Percentiles rank a stretch among this genome's conserved stretches.
phyloP scores from a whole-genome alignment of 2,329 filamentous ascomycete species.

The Dactylellina haptotyla region DNA sequence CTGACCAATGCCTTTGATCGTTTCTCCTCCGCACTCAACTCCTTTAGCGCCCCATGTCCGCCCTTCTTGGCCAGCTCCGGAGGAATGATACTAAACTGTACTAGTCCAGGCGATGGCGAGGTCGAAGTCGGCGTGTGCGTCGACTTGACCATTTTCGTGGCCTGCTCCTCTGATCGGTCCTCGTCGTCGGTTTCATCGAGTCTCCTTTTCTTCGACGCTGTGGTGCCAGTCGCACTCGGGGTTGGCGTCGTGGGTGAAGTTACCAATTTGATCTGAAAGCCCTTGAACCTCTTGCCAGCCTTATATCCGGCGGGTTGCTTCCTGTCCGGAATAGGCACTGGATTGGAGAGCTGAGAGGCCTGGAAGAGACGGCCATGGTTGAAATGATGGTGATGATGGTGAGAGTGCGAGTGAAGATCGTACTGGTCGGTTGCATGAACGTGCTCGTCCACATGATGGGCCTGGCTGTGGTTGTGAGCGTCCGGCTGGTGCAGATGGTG shows the following conservation, averaged over 20 bases:
- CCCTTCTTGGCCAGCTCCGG: slow-evolving; percentile 43
- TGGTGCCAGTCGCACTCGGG: slow-evolving; percentile 1
- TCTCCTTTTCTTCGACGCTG: slow-evolving; percentile 37
- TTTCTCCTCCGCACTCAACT: slow-evolving; percentile 47
- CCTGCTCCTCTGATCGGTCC: slow-evolving; percentile 13
- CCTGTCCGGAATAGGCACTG: slow-evolving; percentile 3
- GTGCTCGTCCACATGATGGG: background rate
- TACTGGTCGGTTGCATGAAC: background rate
- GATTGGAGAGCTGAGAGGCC: slow-evolving; percentile 14
- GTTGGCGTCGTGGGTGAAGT: slow-evolving; percentile 23
- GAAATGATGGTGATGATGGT: slow-evolving; percentile 22
- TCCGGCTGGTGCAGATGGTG: background rate
- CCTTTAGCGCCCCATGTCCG: slow-evolving; percentile 46
- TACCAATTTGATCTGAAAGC: slow-evolving; percentile 47
- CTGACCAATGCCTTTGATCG: slow-evolving; percentile 45
- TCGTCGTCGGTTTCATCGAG: slow-evolving; percentile 22
- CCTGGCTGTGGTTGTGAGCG: background rate
- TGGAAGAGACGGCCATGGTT: no score
- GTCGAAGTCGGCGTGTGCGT: slow-evolving; percentile 19
- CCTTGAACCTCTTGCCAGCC: slow-evolving; percentile 39
- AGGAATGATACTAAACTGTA: slow-evolving; percentile 48
- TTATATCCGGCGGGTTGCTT: slow-evolving; percentile 35
- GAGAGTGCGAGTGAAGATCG: background rate
- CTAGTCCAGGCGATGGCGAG: slow-evolving; percentile 18
- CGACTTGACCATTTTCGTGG: slow-evolving; percentile 25